Percentiles rank a stretch among this genome's conserved stretches.
Conservation (phyloP, 1,284 basidiomycete genomes). For the Fistulinella cinereoalba region DNA sequence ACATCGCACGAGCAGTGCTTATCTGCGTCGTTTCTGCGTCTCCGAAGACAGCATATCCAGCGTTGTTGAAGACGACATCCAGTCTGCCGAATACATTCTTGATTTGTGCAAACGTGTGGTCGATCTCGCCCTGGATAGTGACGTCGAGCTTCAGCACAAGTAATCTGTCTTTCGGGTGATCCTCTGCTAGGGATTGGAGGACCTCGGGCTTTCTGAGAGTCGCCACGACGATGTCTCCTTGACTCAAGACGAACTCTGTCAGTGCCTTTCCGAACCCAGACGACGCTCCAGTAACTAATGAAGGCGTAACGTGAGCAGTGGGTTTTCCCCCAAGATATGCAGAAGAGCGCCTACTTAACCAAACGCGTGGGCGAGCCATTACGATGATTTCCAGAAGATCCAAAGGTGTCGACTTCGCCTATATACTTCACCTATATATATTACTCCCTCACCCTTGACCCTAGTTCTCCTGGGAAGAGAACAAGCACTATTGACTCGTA, state of each 20-base stretch:
- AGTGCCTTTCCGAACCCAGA: constrained; percentile 10
- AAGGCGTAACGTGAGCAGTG: background rate
- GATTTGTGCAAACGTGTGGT: constrained; percentile 7
- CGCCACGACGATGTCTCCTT: constrained; percentile 5
- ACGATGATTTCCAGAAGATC: background rate
- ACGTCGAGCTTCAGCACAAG: constrained; percentile 7
- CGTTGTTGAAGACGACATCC: constrained; percentile 19
- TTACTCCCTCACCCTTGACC: background rate
- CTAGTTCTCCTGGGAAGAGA: too few relatives aligned
- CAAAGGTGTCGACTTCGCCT: background rate
- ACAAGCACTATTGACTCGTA: too few relatives aligned
- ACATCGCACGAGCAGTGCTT: constrained; percentile 8
- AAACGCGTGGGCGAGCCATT: background rate
- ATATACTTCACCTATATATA: too few relatives aligned
- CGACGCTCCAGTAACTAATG: constrained; percentile 3
- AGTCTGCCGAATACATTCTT: constrained; percentile 7
- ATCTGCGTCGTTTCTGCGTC: constrained; percentile 10
- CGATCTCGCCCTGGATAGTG: constrained; percentile 1
- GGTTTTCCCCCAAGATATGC: background rate
- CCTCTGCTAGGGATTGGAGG: background rate
- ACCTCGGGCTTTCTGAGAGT: constrained; percentile 8
- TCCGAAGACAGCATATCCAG: constrained; percentile 5
- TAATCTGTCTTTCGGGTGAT: background rate
- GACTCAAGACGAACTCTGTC: constrained; percentile 2
- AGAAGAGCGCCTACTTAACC: background rate